Percentiles rank a stretch among this genome's conserved stretches.
Conservation (phyloP, 2,329 filamentous ascomycete species). For the Ophiostoma fasciatum region DNA sequence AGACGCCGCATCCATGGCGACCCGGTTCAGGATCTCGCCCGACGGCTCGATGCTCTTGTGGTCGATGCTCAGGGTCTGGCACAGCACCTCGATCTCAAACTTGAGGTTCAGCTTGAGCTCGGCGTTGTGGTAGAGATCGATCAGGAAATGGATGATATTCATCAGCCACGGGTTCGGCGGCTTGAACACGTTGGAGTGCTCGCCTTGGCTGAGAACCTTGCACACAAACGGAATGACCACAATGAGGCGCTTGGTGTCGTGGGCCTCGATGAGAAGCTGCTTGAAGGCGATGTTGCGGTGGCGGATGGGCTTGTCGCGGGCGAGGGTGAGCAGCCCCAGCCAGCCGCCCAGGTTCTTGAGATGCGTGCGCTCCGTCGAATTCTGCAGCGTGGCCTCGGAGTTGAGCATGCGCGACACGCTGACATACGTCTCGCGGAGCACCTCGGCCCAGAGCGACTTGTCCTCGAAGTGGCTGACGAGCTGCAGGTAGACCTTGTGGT, state of each 20-base stretch:
- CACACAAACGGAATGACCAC: conserved; percentile 96
- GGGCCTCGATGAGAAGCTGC: conserved; percentile 82
- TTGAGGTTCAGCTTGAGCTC: conserved; percentile 94
- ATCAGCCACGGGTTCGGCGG: conserved; percentile 96
- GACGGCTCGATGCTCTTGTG: conserved; percentile 84
- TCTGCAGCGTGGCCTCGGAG: conserved; percentile 73
- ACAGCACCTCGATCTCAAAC: conserved; percentile 96
- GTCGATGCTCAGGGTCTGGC: conserved; percentile 81
- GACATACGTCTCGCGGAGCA: conserved; percentile 84
- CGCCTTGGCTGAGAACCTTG: conserved; percentile 80
- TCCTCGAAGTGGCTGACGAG: conserved; percentile 73
- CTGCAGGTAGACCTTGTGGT: conserved; percentile 83
- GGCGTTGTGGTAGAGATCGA: conserved; percentile 85
- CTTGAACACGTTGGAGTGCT: conserved; percentile 73
- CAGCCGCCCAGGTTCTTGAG: conserved; percentile 88
- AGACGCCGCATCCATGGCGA: conserved; percentile 44
- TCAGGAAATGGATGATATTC: conserved; percentile 82
- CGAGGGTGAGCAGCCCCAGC: conserved; percentile 86
- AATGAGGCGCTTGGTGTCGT: conserved; percentile 79
- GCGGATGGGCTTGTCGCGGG: conserved; percentile 87
- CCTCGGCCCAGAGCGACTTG: conserved; percentile 66
- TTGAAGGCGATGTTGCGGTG: conserved; percentile 97
- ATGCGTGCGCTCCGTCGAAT: conserved; percentile 69
- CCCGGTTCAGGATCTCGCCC: conserved; percentile 67
- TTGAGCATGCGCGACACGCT: conserved; percentile 80